Percentiles rank a stretch among this genome's conserved stretches.
These are phyloP conservation scores for Puccinia coronata DNA, from an alignment of 1,284 basidiomycete genomes.

Conservation along the genomic window DNA sequence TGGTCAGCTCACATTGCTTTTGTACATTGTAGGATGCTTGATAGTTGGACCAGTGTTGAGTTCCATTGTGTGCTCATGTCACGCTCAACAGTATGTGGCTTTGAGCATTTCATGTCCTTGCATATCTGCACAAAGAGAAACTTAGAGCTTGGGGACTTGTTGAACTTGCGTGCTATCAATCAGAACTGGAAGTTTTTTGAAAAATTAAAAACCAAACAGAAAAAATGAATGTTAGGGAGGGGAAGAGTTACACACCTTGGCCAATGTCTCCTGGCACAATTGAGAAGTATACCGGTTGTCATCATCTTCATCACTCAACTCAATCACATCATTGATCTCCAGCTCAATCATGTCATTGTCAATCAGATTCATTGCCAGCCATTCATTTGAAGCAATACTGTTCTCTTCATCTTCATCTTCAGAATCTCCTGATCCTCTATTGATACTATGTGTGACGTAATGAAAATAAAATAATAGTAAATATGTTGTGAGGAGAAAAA, in stretches of 20 bases:
- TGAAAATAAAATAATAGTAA: not conserved
- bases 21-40: not conserved
- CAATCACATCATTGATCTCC: not conserved
- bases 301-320: too few species aligned
- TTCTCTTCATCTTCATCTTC: too few species aligned
- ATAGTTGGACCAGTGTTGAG: not conserved
- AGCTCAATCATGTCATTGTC: slow-evolving; percentile 6
- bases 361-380: not conserved
- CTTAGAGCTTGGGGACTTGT: slow-evolving; percentile 17
- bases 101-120: not conserved
- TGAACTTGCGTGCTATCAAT: not conserved
- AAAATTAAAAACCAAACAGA: not conserved
- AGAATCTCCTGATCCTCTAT: not conserved
- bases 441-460: too few species aligned
- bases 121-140: not conserved
- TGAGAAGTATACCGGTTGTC: slow-evolving; percentile 16
- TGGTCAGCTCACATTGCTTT: not conserved
- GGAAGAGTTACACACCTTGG: not conserved
- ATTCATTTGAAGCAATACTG: too few species aligned
- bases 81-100: slow-evolving; percentile 3
- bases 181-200: too few species aligned
- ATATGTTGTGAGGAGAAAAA: not conserved
- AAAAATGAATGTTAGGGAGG: not conserved
- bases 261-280: not conserved
- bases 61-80: slow-evolving; percentile 14